Evolutionary conservation across 176 grass and related monocot species (phyloP).

Genomic region (Bothriochloa decipiens): DNA sequence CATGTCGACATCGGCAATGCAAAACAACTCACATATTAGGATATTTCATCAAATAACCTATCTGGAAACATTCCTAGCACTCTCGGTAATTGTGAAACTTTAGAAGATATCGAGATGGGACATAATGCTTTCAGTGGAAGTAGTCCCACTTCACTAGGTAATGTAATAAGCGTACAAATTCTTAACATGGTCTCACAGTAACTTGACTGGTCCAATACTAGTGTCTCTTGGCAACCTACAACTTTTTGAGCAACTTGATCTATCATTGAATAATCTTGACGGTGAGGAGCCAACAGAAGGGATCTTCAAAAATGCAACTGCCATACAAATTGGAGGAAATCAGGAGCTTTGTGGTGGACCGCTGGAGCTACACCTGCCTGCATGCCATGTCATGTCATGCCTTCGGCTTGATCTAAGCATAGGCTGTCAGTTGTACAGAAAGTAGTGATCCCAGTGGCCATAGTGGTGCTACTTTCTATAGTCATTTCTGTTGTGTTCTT

Average conservation of each 20-base stretch:
- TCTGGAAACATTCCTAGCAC: conserved; percentile 35
- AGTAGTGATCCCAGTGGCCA: not conserved
- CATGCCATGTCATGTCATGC: not conserved
- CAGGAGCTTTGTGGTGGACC: not conserved
- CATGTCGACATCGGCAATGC: not conserved
- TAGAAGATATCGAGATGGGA: not conserved
- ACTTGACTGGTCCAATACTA: not conserved
- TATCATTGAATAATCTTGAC: not conserved
- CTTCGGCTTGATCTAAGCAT: not conserved
- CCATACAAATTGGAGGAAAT: not conserved
- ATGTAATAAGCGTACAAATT: not conserved
- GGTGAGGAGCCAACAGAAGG: not conserved
- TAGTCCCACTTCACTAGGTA: not conserved
- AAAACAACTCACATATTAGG: not conserved
- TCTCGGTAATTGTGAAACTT: conserved; percentile 14
- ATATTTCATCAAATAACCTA: conserved; percentile 24
- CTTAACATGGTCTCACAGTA: not conserved
- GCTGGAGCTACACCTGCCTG: not conserved
- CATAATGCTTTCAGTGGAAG: not conserved
- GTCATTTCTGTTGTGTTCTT: not conserved
- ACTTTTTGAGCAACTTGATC: not conserved
- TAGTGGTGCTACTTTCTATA: not conserved
- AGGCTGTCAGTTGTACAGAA: not conserved
- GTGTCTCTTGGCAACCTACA: not conserved
- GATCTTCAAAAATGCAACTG: not conserved